Evolutionary conservation across 164 flowering plant species (phyloP), one percentile per base, ranked within the genome.

Genomic region (Umbilicus rupestris): DNA sequence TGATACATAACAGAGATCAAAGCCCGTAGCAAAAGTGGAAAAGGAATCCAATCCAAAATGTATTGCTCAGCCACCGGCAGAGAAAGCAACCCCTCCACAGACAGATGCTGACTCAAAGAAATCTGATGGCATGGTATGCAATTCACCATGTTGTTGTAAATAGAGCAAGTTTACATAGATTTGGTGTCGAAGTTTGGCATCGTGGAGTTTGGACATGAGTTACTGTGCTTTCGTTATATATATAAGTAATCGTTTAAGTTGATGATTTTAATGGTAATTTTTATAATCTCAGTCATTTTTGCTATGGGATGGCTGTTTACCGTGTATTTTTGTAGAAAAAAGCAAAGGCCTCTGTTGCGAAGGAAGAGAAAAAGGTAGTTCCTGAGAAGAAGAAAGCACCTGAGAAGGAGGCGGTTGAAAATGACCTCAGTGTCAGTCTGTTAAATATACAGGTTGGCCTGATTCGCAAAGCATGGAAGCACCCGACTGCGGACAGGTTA

Each of bases 401-500:
- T 20, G 90, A 78, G 47, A 83, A 80, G 72, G 88, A 74, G 68
- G 68, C 78, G 58, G 82, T 62, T 39, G 87, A 77, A 50, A 75
- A 76, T 37, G 97, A 87, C 71, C 74, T 82, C 46, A 79, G 87
- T 66, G 84, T 94, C 46, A 87, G 88, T 74, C 69, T 87, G 72
- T 84, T 94, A 17, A n/a, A n/a, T 75, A 79, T 94, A 72, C 92
- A 85, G 72, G 91, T 94, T 83, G 99, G 97, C 41, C 80, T 84
- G 15, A 84, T 94, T 77, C 88, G 84, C 70, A 94, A 89, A 81
- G 97, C 96, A 49, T 89, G 89, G 87, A 91, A 91, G 77, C 99
- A 94, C 80, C 99, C 99, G 59, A 84, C 97, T 71, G 99, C 99
- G 49, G 99, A 94, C 75, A 94, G 99, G 99, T 94, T 73, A 65